Evolutionary conservation across 768 basidiomycete genomes (phyloP).

Genomic region (Asterophora lycoperdoides): DNA sequence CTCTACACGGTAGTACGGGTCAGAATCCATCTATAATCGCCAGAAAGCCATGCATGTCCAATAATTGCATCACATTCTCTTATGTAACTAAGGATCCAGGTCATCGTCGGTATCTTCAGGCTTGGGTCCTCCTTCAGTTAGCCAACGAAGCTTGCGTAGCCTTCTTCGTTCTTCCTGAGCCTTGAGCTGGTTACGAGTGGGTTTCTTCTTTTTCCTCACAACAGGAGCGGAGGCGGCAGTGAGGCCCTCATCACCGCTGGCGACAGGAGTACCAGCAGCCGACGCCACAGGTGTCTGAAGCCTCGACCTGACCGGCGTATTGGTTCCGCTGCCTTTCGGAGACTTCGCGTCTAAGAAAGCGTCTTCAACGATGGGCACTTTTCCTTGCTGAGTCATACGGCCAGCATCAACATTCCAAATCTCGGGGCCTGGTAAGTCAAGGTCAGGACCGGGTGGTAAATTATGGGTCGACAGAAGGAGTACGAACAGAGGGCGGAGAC

Average conservation of each 20-base stretch:
- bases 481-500: constrained; percentile 74
- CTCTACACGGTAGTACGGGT: neutral
- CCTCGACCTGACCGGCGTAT: constrained; percentile 69
- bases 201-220: constrained; percentile 82
- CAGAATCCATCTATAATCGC: neutral
- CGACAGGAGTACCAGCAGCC: constrained; percentile 68
- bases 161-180: constrained; percentile 83
- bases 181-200: constrained; percentile 86
- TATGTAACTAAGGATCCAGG: constrained; percentile 5
- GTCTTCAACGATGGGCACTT: constrained; percentile 81
- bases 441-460: constrained; percentile 1
- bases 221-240: constrained; percentile 31
- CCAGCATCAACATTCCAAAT: constrained; percentile 94
- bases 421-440: constrained; percentile 60
- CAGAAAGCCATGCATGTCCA: neutral
- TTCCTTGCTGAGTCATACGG: constrained; percentile 83
- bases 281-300: constrained; percentile 70
- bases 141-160: constrained; percentile 77
- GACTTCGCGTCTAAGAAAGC: constrained; percentile 68
- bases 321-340: constrained; percentile 64
- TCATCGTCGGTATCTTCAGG: constrained; percentile 83
- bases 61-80: neutral
- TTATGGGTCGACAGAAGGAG: constrained; percentile 6
- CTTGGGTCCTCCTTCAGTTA: constrained; percentile 75
- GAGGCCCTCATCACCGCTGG: constrained; percentile 68